These are phyloP conservation scores for Xerocomellus intermedius DNA, from an alignment of 768 basidiomycete species.

Conservation along the genomic window DNA sequence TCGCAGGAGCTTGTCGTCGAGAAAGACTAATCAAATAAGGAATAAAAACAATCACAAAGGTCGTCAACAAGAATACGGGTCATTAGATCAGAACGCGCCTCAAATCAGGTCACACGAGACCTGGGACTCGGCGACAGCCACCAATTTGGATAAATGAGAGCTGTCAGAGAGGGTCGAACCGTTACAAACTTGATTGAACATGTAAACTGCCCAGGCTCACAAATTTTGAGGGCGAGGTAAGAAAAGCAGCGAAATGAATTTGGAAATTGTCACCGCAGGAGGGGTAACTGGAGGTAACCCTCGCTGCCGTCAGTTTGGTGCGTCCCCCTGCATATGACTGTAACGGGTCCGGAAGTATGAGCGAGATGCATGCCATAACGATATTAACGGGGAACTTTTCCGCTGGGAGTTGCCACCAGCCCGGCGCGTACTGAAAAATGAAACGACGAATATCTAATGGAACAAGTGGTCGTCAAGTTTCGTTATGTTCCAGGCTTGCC, in stretches of 20 bases:
- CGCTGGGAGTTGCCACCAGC: slow-evolving; percentile 7
- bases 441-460: slow-evolving; percentile 11
- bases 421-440: slow-evolving; percentile 6
- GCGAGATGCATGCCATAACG: slow-evolving; percentile 28
- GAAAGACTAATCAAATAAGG: slow-evolving; percentile 37
- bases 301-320: slow-evolving; percentile 26
- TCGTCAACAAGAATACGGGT: slow-evolving; percentile 16
- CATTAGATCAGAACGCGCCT: slow-evolving; percentile 17
- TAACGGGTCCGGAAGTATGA: slow-evolving; percentile 28
- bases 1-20: slow-evolving; percentile 34
- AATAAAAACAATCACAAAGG: slow-evolving; percentile 17
- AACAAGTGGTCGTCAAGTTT: slow-evolving; percentile 18
- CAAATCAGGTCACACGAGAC: slow-evolving; percentile 25
- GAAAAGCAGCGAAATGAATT: slow-evolving; percentile 19
- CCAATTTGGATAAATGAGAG: slow-evolving; percentile 32
- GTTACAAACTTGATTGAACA: slow-evolving; percentile 28
- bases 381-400: slow-evolving; percentile 29
- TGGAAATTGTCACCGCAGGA: slow-evolving; percentile 18
- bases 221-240: slow-evolving; percentile 19
- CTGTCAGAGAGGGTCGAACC: slow-evolving; percentile 23
- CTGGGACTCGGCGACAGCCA: slow-evolving; percentile 17
- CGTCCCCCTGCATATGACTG: slow-evolving; percentile 35
- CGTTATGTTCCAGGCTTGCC: slow-evolving; percentile 14
- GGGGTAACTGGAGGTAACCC: slow-evolving; percentile 11
- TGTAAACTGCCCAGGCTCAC: slow-evolving; percentile 27